A percentile compares a stretch with the other conserved stretches of the same genome.
Conservation (phyloP, 768 basidiomycete species). For the Kwoniella bestiolae region DNA sequence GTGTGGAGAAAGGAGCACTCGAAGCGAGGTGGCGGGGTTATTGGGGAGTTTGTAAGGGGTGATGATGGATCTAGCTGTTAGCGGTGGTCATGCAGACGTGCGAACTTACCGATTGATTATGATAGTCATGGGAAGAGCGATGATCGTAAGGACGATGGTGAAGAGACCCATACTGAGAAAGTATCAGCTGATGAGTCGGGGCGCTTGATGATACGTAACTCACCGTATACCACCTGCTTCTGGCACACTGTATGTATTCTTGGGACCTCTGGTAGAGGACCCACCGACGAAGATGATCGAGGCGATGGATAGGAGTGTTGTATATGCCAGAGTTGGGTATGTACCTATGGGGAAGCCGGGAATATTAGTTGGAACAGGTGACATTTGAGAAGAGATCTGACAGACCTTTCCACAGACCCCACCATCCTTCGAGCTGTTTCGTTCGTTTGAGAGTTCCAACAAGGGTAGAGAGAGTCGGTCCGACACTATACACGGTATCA, state of each 20-base stretch:
- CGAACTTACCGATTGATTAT: slow-evolving; percentile 56
- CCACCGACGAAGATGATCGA: slow-evolving; percentile 57
- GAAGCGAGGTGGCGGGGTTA: slow-evolving; percentile 44
- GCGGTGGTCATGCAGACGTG: neutral
- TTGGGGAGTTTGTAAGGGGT: slow-evolving; percentile 55
- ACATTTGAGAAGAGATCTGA: neutral
- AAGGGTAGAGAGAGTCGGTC: slow-evolving; percentile 53
- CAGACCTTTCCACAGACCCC: slow-evolving; percentile 55
- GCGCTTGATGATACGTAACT: slow-evolving; percentile 5
- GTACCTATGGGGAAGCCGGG: slow-evolving; percentile 33
- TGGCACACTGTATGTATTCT: slow-evolving; percentile 54
- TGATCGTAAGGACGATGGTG: slow-evolving; percentile 53
- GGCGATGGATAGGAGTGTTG: slow-evolving; percentile 50
- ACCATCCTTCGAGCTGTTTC: slow-evolving; percentile 56
- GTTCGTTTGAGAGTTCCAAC: slow-evolving; percentile 51
- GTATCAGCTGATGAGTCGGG: neutral
- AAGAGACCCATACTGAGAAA: slow-evolving; percentile 54
- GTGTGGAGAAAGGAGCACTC: slow-evolving; percentile 50
- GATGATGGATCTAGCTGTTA: slow-evolving; percentile 53
- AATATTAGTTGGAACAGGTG: neutral
- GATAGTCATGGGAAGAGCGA: slow-evolving; percentile 54
- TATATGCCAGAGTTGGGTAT: slow-evolving; percentile 48
- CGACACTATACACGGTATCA: slow-evolving; percentile 37
- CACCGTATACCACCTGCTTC: slow-evolving; percentile 54
- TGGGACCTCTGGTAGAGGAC: slow-evolving; percentile 50